Conservation (phyloP, 371 early-diverging fungal species). For the Zychaea mexicana region DNA sequence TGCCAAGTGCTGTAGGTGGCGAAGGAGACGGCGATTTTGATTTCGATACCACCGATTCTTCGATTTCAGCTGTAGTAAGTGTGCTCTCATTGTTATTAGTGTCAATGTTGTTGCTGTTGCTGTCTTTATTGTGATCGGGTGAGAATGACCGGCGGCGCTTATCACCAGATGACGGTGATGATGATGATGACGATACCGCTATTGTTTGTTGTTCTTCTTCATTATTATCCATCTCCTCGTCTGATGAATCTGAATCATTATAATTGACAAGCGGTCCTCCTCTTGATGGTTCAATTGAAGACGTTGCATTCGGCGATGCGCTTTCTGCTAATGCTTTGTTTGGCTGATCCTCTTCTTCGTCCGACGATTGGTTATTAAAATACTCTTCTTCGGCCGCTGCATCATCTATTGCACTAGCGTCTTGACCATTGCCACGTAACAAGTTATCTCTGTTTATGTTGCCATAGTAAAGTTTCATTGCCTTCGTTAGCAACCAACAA, state of each 20-base stretch:
- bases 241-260: constrained; percentile 21
- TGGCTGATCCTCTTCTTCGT: constrained; percentile 61
- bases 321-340: too few species aligned
- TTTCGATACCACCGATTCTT: neutral
- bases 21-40: neutral
- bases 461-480: too few species aligned
- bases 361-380: constrained; percentile 72
- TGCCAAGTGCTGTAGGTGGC: neutral
- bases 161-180: too few species aligned
- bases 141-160: neutral
- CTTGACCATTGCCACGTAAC: neutral
- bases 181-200: too few species aligned
- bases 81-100: too few species aligned
- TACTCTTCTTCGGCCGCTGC: constrained; percentile 88
- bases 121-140: too few species aligned
- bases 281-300: too few species aligned
- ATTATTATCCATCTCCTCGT: constrained; percentile 40
- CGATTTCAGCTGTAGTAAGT: too few species aligned
- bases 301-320: too few species aligned
- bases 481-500: too few species aligned
- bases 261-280: constrained; percentile 48
- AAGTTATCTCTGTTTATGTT: neutral
- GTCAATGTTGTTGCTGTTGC: too few species aligned
- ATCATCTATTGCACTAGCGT: constrained; percentile 38
- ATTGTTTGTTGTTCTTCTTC: neutral